A percentile compares a stretch with the other conserved stretches of the same genome.
Conservation (phyloP, 192 early-diverging fungal species). For the Rhizophagus clarus region DNA sequence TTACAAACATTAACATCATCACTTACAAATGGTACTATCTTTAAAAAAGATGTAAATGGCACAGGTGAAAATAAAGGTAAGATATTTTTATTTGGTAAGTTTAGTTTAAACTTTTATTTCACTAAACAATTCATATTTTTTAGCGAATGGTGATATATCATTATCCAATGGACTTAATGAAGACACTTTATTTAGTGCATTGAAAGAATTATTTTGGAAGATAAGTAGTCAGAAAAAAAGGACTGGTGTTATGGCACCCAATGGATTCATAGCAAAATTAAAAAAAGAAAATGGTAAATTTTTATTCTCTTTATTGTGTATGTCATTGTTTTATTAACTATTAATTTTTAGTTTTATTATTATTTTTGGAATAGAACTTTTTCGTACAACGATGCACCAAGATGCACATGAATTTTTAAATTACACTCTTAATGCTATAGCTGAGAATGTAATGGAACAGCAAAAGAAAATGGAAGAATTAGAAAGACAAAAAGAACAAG, state of each 20-base stretch:
- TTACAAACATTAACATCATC: conserved; percentile 44
- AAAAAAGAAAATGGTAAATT: conserved; percentile 88
- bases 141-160: conserved; percentile 4
- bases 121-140: background rate
- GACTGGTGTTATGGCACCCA: conserved; percentile 81
- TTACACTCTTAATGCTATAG: conserved; percentile 89
- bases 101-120: background rate
- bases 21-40: conserved; percentile 30
- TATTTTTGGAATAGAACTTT: conserved; percentile 69
- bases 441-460: conserved; percentile 78
- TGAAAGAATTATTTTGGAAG: conserved; percentile 84
- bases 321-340: background rate
- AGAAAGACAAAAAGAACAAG: conserved; percentile 14
- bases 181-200: conserved; percentile 81
- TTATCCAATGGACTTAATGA: conserved; percentile 54
- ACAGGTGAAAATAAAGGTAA: background rate
- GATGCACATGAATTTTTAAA: conserved; percentile 99
- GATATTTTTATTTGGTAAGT: background rate
- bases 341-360: background rate
- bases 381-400: conserved; percentile 93
- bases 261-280: conserved; percentile 83
- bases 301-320: conserved; percentile 15
- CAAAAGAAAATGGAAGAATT: conserved; percentile 50
- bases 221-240: conserved; percentile 85
- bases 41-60: conserved; percentile 8